Evolutionary conservation across 805 yeast species (phyloP), one percentile per base, ranked within the genome.

Genomic region (Yamadazyma scolyti): DNA sequence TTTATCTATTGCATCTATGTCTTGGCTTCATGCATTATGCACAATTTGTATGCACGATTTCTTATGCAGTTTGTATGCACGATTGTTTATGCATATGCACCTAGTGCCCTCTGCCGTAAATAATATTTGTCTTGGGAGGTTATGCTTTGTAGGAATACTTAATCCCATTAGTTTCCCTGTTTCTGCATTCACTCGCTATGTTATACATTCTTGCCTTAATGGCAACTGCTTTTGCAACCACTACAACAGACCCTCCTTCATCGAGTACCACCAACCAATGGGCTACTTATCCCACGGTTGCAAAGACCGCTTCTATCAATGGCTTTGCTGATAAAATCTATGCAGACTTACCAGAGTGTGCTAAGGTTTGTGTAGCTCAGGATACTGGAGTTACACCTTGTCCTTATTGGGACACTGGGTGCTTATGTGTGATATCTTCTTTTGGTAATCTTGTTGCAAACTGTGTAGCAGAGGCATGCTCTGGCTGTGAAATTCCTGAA

Each of bases 291-390:
- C 75, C 75, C 12, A 35, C 46, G 6, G 73, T 69, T 18, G 63
- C 73, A 11, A 48, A 63, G 38, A 65, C 73, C 17, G 75, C 73
- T 18, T 44, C 62, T 23, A 54, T 65, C 35, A 69, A 69, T 39
- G 75, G 75, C 1, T 68, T 69, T 33, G 73, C 74, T 17, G 75
- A 69, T 46, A 61, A 61, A 12, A 60, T 69, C 30, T 56, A 55
- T 39, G 47, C 39, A 18, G 27, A 36, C 5, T 46, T 68, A 13
- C 74, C 75, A 22, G 30, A 44, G 1, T 68, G 75, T 47, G 75
- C 73, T 25, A 34, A 53, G 30, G 41, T 46, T 2, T 69, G 74
- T 48, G 68, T 63, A 9, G 44, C 56, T 29, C 44, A 51, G 24
- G 42, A 52, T 31, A 59, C 67, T 26, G 54, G 55, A 4, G 40